Percentiles rank a stretch among this genome's conserved stretches.
These are phyloP conservation scores for Vitis rupestris DNA, from an alignment of 164 flowering plant genomes.

Conservation along the genomic window DNA sequence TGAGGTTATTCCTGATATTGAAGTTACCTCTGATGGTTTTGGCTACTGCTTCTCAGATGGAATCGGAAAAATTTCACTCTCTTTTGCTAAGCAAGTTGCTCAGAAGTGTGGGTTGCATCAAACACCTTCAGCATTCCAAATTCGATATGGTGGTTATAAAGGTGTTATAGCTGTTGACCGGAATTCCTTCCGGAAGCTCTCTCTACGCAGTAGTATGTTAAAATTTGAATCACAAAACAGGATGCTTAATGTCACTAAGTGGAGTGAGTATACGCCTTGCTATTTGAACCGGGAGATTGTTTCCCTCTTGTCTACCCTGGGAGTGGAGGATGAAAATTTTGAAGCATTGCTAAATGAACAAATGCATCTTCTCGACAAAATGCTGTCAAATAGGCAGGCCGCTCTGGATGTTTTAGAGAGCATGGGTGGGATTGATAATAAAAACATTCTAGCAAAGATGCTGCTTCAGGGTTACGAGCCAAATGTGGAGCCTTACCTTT, in stretches of 20 bases:
- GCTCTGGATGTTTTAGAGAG: conserved; percentile 62
- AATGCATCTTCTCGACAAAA: conserved; percentile 46
- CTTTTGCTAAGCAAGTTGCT: conserved; percentile 75
- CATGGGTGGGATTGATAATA: conserved; percentile 36
- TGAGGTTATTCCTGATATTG: conserved; percentile 78
- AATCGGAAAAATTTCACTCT: conserved; percentile 77
- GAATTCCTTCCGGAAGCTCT: conserved; percentile 71
- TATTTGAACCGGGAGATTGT: conserved; percentile 86
- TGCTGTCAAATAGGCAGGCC: conserved; percentile 55
- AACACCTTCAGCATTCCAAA: conserved; percentile 90
- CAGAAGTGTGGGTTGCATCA: conserved; percentile 56
- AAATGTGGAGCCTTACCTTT: conserved; percentile 72
- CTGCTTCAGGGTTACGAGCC: conserved; percentile 77
- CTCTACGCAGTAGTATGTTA: conserved; percentile 80
- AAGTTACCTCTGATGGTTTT: conserved; percentile 58
- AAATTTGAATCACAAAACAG: conserved; percentile 79
- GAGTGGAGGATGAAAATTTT: conserved; percentile 62
- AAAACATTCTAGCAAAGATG: conserved; percentile 53
- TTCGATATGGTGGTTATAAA: conserved; percentile 95
- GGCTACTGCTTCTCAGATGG: conserved; percentile 95
- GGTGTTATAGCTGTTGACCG: conserved; percentile 91
- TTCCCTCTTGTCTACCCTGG: conserved; percentile 80
- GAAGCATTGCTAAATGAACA: conserved; percentile 57
- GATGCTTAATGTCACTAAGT: conserved; percentile 84
- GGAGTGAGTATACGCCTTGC: conserved; percentile 77